phyloP scores from a whole-genome alignment of 2,329 filamentous ascomycete species.

The Talaromyces albobiverticillius region DNA sequence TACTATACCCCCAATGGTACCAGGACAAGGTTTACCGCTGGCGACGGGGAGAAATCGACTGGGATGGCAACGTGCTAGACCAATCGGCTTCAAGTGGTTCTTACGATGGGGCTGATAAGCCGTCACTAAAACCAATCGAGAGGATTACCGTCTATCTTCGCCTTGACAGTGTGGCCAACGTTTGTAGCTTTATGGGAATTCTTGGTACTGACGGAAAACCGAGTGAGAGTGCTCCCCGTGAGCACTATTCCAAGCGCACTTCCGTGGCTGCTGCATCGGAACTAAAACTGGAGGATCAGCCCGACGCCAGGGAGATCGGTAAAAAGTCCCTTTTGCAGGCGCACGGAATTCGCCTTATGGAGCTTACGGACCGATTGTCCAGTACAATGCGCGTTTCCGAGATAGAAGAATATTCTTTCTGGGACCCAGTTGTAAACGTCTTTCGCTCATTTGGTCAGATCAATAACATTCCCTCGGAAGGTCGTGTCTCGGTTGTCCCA shows the following conservation, averaged over 20 bases:
- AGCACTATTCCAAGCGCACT: slow-evolving; percentile 32
- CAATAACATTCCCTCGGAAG: slow-evolving; percentile 77
- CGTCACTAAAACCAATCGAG: slow-evolving; percentile 50
- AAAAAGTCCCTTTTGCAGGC: slow-evolving; percentile 58
- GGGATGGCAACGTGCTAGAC: slow-evolving; percentile 64
- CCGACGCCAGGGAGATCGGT: slow-evolving; percentile 17
- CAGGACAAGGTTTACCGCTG: slow-evolving; percentile 69
- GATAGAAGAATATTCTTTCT: slow-evolving; percentile 66
- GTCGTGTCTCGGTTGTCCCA: slow-evolving; percentile 75
- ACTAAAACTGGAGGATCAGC: slow-evolving; percentile 22
- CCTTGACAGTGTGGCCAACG: slow-evolving; percentile 75
- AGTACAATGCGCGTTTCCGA: slow-evolving; percentile 94
- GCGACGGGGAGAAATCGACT: slow-evolving; percentile 86
- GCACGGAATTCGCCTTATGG: slow-evolving; percentile 80
- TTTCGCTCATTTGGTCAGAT: slow-evolving; percentile 86
- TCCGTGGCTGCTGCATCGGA: not conserved
- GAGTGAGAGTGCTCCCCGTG: slow-evolving; percentile 28
- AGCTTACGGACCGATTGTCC: slow-evolving; percentile 87
- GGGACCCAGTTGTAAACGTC: slow-evolving; percentile 84
- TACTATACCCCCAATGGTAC: slow-evolving; percentile 74
- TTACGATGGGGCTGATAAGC: slow-evolving; percentile 36
- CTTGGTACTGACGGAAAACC: slow-evolving; percentile 58
- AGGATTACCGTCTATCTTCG: slow-evolving; percentile 77
- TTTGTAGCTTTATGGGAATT: slow-evolving; percentile 79
- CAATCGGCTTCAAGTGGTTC: not conserved